A percentile compares a stretch with the other conserved stretches of the same genome.
Evolutionary conservation across 2,329 filamentous ascomycete species (phyloP).

Genomic region (Myriosclerotinia scirpicola): DNA sequence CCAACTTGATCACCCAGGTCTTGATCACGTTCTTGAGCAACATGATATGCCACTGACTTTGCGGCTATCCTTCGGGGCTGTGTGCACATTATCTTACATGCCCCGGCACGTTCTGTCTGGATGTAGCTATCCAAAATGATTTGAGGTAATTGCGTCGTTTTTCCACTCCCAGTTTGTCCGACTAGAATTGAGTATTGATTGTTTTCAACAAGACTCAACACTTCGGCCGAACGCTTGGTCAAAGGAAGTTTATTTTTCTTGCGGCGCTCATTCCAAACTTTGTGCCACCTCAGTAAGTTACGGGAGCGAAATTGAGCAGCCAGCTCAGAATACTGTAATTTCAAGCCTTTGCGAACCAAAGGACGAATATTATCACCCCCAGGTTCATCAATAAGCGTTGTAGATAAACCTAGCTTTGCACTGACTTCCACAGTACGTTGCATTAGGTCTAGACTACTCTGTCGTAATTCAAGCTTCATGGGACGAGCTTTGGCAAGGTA

Average conservation of each 20-base stretch:
- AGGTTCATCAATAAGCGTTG: background rate
- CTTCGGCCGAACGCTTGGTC: constrained; percentile 76
- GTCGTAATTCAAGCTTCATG: constrained; percentile 4
- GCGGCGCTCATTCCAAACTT: background rate
- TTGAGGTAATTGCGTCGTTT: constrained; percentile 94
- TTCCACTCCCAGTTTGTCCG: constrained; percentile 91
- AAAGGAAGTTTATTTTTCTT: constrained; percentile 61
- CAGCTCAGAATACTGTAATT: background rate
- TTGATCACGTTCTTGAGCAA: constrained; percentile 83
- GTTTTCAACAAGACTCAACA: constrained; percentile 76
- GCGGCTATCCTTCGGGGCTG: constrained; percentile 93
- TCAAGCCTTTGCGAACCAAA: background rate
- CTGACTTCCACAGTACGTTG: constrained; percentile 3
- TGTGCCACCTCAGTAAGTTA: background rate
- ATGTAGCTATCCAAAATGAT: constrained; percentile 91
- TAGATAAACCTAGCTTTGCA: background rate
- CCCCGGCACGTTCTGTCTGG: constrained; percentile 65
- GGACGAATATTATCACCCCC: background rate
- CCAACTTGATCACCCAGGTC: constrained; percentile 81
- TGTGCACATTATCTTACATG: constrained; percentile 87
- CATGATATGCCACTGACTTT: constrained; percentile 85
- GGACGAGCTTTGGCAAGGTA: constrained; percentile 13
- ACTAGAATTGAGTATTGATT: constrained; percentile 92
- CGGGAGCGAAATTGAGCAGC: background rate
- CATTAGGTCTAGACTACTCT: constrained; percentile 20